Base-by-base conservation (phyloP, 495 filamentous ascomycete genomes). In the Aspergillus cavernicola region DNA sequence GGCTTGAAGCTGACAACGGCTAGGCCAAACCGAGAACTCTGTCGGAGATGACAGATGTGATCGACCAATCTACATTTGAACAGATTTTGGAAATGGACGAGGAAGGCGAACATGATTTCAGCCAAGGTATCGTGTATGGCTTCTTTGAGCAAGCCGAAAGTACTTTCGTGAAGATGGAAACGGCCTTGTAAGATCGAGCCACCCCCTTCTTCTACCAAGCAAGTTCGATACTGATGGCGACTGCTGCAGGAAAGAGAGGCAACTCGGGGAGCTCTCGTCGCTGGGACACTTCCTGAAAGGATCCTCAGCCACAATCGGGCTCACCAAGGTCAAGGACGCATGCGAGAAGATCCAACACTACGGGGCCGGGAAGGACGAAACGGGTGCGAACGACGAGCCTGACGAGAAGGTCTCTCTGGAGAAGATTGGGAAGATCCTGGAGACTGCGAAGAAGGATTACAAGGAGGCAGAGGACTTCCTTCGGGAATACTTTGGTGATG, bases 21-120 rank as follows among this genome's bases (percentile, higher is more conserved):
- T 24, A 79, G 70, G 67, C 68, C 55, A 77, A 80, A 57, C 76
- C 74, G 10, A 70, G 71, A 46, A 68, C 65, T 20, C 66, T 81
- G 9, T 66, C 71, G 16, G 80, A 84, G 22, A 76, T 76, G 52
- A 81, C 81, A 38, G 89, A 95, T 55, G 76, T 75, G 58, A 85
- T 98, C 65, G 93, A 98, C 65, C 66, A 71, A 20, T 61, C 67
- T 43, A 93, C 89, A 51, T 98, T 98, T 55, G 85, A 88, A 53
- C 93, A 98, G 71, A 96, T 98, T 67, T 82, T 97, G 37, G 91
- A 96, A 71, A 95, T 96, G 91, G 91, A 96, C 64, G 91, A 96
- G 37, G 86, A 88, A 52, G 84, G 85, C 4, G 86, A 90, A 39
- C 70, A 70, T 55, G 89, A 85, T 50, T 96, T 88, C 76, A 90